Evolutionary conservation across 2,329 filamentous ascomycete genomes (phyloP), one percentile per base, ranked within the genome.

Genomic region (Teratosphaeria nubilosa): DNA sequence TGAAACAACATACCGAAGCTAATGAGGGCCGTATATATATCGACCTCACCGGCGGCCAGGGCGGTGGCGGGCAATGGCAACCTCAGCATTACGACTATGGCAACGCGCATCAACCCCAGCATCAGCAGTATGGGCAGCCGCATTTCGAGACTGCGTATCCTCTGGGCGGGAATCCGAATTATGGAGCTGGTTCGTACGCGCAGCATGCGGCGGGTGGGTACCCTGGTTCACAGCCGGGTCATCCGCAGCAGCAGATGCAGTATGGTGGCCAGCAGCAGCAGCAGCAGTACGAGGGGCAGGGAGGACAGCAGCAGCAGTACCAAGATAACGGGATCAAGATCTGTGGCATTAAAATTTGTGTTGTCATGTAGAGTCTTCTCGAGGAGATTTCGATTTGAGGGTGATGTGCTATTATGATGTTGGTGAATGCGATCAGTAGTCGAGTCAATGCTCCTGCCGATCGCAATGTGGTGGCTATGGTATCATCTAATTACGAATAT

Each of bases 11-110:
- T 58, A 95, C 90, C 1, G 94, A 97, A 77, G 86, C 88, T 54
- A 97, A 99, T 66, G 87, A 87, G 9, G 94, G 94, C 0, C 78
- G 91, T 16, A 91, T 99, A 50, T 96, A 90, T 70, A 84, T 97
- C 61, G 88, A 96, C 70, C 78, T 97, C 63, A 84, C 86, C 64
- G 65, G 62, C 11, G 90, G 91, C 57, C 24, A 55, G 13, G 88
- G 86, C 13, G 78, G 83, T 54, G 84, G 83, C 2, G 53, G 54
- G 3, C 53, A 56, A 53, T 69, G 75, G 48, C 75, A 74, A 72
- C 78, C 76, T 13, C 65, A 69, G 14, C 59, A 63, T 25, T 71
- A 72, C 63, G 73, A 80, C 48, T 73, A 77, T 51, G 68, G 71
- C 55, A 74, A 78, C 50, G 77, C 80, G 45, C 63, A 68, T 51